phyloP scores from a whole-genome alignment of 176 grass and related monocot genomes.

The Dendrocalamus sinicus region DNA sequence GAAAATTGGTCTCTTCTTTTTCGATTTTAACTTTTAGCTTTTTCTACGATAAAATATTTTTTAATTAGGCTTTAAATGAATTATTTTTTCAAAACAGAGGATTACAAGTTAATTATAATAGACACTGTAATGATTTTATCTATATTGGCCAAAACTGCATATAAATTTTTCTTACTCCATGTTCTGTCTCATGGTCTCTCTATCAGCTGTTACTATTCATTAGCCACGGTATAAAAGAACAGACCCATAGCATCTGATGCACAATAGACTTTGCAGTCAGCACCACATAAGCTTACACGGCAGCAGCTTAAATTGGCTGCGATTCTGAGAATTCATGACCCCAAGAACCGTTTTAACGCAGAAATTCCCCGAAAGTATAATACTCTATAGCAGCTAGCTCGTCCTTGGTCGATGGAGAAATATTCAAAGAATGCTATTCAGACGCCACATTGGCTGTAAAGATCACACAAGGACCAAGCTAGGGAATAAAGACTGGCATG shows the following conservation, averaged over 20 bases:
- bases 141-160: too few relatives aligned
- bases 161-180: too few relatives aligned
- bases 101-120: too few relatives aligned
- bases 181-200: too few relatives aligned
- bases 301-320: not conserved
- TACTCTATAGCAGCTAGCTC: not conserved
- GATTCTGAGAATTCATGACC: not conserved
- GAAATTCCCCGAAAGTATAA: not conserved
- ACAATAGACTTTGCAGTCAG: constrained; percentile 8
- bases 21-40: too few relatives aligned
- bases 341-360: not conserved
- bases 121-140: too few relatives aligned
- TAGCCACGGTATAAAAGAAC: too few relatives aligned
- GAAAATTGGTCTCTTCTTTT: not conserved
- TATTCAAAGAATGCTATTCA: not conserved
- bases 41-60: too few relatives aligned
- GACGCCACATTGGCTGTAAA: constrained; percentile 35
- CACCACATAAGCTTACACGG: constrained; percentile 20
- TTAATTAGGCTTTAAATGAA: too few relatives aligned
- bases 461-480: not conserved
- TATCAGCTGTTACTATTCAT: too few relatives aligned
- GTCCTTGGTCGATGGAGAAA: not conserved
- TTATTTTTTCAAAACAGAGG: accelerated
- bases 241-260: not conserved
- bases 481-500: not conserved